Evolutionary conservation across 2,329 filamentous ascomycete genomes (phyloP).

Genomic region (Cercospora zeae-maydis): DNA sequence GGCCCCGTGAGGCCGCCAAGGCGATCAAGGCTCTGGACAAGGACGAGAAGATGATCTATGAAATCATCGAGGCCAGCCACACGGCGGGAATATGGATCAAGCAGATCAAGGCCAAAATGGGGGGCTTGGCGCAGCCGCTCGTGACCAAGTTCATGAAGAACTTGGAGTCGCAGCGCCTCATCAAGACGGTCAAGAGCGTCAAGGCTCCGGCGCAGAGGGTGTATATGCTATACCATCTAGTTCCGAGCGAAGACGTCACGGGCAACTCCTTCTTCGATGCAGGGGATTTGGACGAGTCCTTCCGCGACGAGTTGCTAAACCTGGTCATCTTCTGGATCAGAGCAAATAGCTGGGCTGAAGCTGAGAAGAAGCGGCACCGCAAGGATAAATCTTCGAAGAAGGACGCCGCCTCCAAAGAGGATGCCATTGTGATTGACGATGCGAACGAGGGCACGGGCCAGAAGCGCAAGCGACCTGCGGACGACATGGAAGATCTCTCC

Average conservation of each 20-base stretch:
- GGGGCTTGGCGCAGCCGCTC: slow-evolving; percentile 74
- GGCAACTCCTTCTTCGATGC: slow-evolving; percentile 95
- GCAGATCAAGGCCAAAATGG: slow-evolving; percentile 67
- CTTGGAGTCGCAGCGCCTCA: slow-evolving; percentile 75
- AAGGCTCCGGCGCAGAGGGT: slow-evolving; percentile 89
- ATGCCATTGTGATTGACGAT: slow-evolving; percentile 11
- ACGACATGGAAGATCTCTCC: slow-evolving; percentile 33
- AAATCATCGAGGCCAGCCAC: slow-evolving; percentile 80
- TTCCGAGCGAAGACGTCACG: slow-evolving; percentile 83
- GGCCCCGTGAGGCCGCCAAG: slow-evolving; percentile 26
- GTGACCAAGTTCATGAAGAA: slow-evolving; percentile 79
- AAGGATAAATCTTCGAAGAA: slow-evolving; percentile 9
- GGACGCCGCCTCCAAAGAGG: not conserved
- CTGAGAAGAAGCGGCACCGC: slow-evolving; percentile 29
- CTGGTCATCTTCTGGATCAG: slow-evolving; percentile 73
- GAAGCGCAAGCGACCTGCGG: slow-evolving; percentile 29
- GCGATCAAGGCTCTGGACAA: slow-evolving; percentile 49
- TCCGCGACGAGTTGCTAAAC: slow-evolving; percentile 73
- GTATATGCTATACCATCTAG: slow-evolving; percentile 85
- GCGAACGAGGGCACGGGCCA: slow-evolving; percentile 19
- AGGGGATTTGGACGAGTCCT: slow-evolving; percentile 80
- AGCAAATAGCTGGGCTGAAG: slow-evolving; percentile 65
- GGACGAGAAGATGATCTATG: slow-evolving; percentile 82
- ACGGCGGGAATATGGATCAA: slow-evolving; percentile 88
- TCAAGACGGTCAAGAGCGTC: slow-evolving; percentile 86